Evolutionary conservation across 2,329 filamentous ascomycete species (phyloP).

Genomic region (Aspergillus udagawae): DNA sequence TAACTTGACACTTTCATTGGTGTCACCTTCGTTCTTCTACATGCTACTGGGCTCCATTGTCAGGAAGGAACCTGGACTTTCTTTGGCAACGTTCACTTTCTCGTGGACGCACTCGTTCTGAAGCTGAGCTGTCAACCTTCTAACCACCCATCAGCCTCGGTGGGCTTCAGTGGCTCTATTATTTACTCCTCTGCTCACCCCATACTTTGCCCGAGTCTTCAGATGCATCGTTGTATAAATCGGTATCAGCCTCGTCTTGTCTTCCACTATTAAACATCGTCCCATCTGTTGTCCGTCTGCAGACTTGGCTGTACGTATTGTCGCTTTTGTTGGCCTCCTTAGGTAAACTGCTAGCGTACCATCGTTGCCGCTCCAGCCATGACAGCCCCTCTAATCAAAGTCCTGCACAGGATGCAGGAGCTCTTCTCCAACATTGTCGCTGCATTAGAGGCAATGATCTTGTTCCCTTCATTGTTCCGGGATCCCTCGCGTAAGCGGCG

Average conservation of each 20-base stretch:
- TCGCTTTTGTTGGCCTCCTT: not conserved
- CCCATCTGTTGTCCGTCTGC: conserved; percentile 1
- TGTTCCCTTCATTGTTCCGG: conserved; percentile 39
- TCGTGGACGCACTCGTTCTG: not conserved
- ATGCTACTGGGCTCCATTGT: conserved; percentile 16
- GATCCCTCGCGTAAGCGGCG: conserved; percentile 28
- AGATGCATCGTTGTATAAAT: conserved; percentile 12
- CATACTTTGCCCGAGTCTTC: conserved; percentile 2
- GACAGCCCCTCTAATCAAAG: conserved; percentile 34
- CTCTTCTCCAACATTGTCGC: conserved; percentile 38
- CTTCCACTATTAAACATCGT: conserved; percentile 1
- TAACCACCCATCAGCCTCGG: not conserved
- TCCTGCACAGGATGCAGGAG: conserved; percentile 39
- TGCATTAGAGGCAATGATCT: conserved; percentile 38
- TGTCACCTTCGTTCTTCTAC: conserved; percentile 19
- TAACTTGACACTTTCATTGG: conserved; percentile 7
- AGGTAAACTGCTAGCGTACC: conserved; percentile 3
- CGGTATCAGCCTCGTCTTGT: conserved; percentile 9
- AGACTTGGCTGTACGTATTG: not conserved
- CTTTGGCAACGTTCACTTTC: not conserved
- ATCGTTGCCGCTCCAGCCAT: conserved; percentile 20
- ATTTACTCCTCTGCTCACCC: conserved; percentile 4
- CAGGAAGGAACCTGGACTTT: conserved; percentile 1
- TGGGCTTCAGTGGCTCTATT: not conserved
- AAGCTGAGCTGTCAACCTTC: not conserved